Evolutionary conservation across 768 basidiomycete species (phyloP), one percentile per base, ranked within the genome.

Genomic region (Leccinum disarticulatum): DNA sequence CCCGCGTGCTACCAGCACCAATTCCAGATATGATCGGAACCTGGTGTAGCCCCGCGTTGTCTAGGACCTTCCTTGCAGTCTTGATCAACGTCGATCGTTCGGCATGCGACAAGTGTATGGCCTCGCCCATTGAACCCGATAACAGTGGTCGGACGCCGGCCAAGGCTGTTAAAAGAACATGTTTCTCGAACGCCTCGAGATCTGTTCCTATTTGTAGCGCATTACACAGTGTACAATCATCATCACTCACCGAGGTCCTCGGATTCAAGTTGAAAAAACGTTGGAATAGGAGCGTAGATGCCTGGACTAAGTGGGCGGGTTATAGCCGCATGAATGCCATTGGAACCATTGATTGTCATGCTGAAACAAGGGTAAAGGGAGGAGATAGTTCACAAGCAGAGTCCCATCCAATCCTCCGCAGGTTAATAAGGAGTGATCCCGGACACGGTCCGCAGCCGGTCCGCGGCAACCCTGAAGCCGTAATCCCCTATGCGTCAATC

Each of bases 61-160:
- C 92, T 50, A 96, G 80, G 0, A 85, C 87, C 55, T 80, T 80
- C 46, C 95, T 83, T 22, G 88, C 87, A 3, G 84, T 79, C 56
- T 77, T 81, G 70, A 93, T 85, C 62, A 94, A 76, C 10, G 67
- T 74, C 49, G 79, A 75, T 43, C 93, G 85, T 68, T 95, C 93
- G 3, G 77, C 68, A 66, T 82, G 87, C 46, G 88, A 74, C 50
- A 86, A 74, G 68, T 95, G 92, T 61, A 85, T 81, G 19, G 90
- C 92, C 71, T 95, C 93, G 64, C 93, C 87, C 90, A 91, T 91
- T 5, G 90, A 88, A 17, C 93, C 93, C 35, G 86, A 81, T 53
- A 93, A 77, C 61, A 95, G 76, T 15, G 88, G 88, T 8, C 77
- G 81, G 63, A 91, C 86, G 27, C 90, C 90, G 13, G 84, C 87